phyloP scores from a whole-genome alignment of 176 grass and related monocot species.

The Thinopyrum elongatum region DNA sequence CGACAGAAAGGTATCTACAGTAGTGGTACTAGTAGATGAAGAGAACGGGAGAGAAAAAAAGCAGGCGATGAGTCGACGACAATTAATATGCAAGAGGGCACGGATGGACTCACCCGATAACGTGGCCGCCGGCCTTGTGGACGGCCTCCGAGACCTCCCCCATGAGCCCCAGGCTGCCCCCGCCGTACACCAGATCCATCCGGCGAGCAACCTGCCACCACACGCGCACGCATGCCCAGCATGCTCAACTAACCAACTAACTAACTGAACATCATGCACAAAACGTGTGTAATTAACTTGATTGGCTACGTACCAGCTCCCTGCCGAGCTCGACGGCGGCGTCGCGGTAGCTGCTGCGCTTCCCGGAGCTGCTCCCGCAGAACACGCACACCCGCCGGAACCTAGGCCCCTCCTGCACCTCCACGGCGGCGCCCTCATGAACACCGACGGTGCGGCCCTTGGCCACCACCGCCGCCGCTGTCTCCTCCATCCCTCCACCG shows the following conservation, averaged over 20 bases:
- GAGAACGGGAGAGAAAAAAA: too few species aligned
- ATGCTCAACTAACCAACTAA: neutral
- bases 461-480: too few species aligned
- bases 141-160: slow-evolving; percentile 87
- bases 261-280: neutral
- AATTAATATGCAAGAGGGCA: neutral
- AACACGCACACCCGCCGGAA: slow-evolving; percentile 97
- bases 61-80: neutral
- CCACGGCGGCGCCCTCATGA: neutral
- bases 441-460: neutral
- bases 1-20: neutral
- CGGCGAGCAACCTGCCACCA: slow-evolving; percentile 64
- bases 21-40: too few species aligned
- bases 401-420: slow-evolving; percentile 24
- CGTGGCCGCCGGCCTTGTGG: slow-evolving; percentile 84
- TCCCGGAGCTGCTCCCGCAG: slow-evolving; percentile 97
- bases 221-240: neutral
- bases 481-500: neutral
- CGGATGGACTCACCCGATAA: slow-evolving; percentile 52
- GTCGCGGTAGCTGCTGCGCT: slow-evolving; percentile 86
- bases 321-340: slow-evolving; percentile 87
- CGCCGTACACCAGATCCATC: slow-evolving; percentile 91
- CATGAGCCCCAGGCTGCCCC: slow-evolving; percentile 91
- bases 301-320: slow-evolving; percentile 50
- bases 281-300: neutral